A percentile compares a stretch with the other conserved stretches of the same genome.
These are phyloP conservation scores for Eimeria praecox DNA, from an alignment of 169 alveolate species.

Conservation along the genomic window DNA sequence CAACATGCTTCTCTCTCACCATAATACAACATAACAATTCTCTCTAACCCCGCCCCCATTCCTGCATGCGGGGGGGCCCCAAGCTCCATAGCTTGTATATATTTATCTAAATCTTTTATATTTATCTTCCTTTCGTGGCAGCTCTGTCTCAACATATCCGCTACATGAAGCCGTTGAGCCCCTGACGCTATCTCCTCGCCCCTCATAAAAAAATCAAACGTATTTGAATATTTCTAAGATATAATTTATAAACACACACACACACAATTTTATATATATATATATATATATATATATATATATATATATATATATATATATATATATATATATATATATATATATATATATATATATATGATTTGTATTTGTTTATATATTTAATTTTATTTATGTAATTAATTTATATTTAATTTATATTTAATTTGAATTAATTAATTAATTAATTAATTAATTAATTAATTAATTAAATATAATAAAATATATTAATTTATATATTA, in stretches of 20 bases:
- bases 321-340: too few species aligned
- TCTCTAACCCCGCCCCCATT: slow-evolving; percentile 99
- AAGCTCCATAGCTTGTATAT: slow-evolving; percentile 96
- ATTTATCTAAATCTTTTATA: slow-evolving; percentile 89
- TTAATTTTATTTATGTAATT: too few species aligned
- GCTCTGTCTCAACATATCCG: slow-evolving; percentile 88
- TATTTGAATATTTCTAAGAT: slow-evolving; percentile 90
- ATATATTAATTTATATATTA: too few species aligned
- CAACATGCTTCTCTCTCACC: too few species aligned
- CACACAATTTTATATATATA: slow-evolving; percentile 8
- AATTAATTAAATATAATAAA: too few species aligned
- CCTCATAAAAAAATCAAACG: slow-evolving; percentile 99
- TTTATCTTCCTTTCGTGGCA: slow-evolving; percentile 83
- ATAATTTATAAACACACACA: too few species aligned
- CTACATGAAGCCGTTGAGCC: slow-evolving; percentile 99
- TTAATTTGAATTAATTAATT: not conserved
- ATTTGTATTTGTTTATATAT: too few species aligned
- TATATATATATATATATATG: too few species aligned
- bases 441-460: too few species aligned
- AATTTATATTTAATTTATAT: too few species aligned
- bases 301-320: too few species aligned
- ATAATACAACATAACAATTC: slow-evolving; percentile 98
- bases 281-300: too few species aligned
- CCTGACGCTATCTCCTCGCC: slow-evolving; percentile 99
- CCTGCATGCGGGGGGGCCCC: slow-evolving; percentile 99